Base-by-base conservation (phyloP, 352 stramenopile genomes). In the Phytophthora sp. region DNA sequence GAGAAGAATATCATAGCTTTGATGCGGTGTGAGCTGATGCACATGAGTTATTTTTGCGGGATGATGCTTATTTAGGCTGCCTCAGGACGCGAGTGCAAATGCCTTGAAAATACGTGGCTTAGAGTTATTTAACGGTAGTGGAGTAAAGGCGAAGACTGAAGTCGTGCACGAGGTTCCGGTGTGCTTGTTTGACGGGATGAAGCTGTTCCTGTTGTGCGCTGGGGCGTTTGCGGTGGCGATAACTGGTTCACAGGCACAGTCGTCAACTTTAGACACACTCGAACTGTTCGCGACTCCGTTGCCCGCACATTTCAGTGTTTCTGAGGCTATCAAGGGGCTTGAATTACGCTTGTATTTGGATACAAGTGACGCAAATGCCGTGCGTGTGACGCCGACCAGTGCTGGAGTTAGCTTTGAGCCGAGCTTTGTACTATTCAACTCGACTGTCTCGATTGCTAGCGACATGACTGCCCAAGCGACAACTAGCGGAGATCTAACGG, bases 321-420 rank as follows among this genome's bases (percentile, higher is more conserved):
- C 75, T 44, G 79, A 86, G 33, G 64, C 30, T 16, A 63, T 84
- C 18, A 38, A 63, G 3, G 70, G 63, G 2, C 51, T 89, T 2
- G 77, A 86, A 50, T 45, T 86, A 24, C 77, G 81, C 1, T 41
- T 90, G 29, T 81, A 81, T 21, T 56, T 85, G 11, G 26, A 59
- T 50, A 33, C 2, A 11, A 63, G 26, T 36, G 52, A 63, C 1
- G 13, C 45, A 16, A 53, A 29, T 3, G 38, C 42, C 11, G 39
- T 80, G 8, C 68, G 71, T 3, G 57, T 87, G 38, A 86, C 66
- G 1, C 81, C 75, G 7, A 69, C 55, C 0, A 71, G 75, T 27
- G 23, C 47, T 23, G 61, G 63, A 27, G 55, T 87, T 21, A 38
- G 21, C 3, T 88, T 90, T 55, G 26, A 54, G 0, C 75, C 79